phyloP scores from a whole-genome alignment of 352 stramenopile species.

The Pythium apleroticum region DNA sequence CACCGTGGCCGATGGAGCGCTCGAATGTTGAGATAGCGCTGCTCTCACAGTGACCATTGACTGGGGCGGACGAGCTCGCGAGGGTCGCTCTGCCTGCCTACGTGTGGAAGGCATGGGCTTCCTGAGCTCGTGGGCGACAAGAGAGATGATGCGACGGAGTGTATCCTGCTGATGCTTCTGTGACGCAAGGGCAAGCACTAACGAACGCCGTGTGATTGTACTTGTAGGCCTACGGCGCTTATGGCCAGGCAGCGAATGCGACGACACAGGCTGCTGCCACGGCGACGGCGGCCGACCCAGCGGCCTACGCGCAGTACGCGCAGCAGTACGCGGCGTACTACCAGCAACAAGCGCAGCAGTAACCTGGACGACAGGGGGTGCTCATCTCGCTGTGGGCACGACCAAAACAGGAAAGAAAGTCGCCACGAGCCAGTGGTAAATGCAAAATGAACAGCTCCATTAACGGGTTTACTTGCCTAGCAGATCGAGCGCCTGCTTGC shows the following conservation, averaged over 20 bases:
- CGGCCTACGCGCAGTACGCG: slow-evolving; percentile 63
- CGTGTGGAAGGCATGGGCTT: neutral
- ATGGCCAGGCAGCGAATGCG: slow-evolving; percentile 38
- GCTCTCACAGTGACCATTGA: slow-evolving; percentile 22
- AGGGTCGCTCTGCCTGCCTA: neutral
- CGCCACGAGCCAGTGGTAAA: neutral
- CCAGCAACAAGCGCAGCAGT: slow-evolving; percentile 37
- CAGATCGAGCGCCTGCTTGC: slow-evolving; percentile 78
- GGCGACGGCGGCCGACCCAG: slow-evolving; percentile 41
- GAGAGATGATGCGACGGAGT: slow-evolving; percentile 24
- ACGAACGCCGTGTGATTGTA: slow-evolving; percentile 10
- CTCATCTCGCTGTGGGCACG: neutral
- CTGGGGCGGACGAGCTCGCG: neutral
- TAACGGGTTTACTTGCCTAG: slow-evolving; percentile 50
- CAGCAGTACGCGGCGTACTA: slow-evolving; percentile 65
- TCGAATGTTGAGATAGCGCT: slow-evolving; percentile 22
- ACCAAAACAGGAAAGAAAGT: neutral
- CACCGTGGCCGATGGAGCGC: neutral
- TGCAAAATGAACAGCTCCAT: slow-evolving; percentile 33
- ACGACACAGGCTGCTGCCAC: slow-evolving; percentile 21
- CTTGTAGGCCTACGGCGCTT: slow-evolving; percentile 57
- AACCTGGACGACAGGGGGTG: neutral
- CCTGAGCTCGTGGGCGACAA: slow-evolving; percentile 18
- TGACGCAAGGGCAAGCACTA: neutral
- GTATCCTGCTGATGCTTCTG: slow-evolving; percentile 16